Evolutionary conservation across 768 basidiomycete species (phyloP).

Genomic region (Phlegmacium glaucopus): DNA sequence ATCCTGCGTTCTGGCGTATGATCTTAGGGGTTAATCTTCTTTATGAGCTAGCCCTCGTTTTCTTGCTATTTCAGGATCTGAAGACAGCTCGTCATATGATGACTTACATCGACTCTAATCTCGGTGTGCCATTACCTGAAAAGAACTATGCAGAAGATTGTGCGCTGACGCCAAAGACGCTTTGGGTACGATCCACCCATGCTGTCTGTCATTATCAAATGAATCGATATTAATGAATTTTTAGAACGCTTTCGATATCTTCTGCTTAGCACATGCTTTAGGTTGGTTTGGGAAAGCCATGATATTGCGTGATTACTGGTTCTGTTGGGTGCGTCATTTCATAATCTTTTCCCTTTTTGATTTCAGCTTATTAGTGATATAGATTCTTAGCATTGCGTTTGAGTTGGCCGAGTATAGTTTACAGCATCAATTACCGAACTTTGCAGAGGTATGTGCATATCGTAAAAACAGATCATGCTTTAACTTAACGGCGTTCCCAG

Average conservation of each 20-base stretch:
- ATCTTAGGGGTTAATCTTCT: conserved; percentile 78
- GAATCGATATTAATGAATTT: conserved; percentile 8
- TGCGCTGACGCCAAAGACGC: conserved; percentile 50
- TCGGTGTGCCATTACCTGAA: conserved; percentile 75
- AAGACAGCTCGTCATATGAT: conserved; percentile 75
- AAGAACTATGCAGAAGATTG: conserved; percentile 88
- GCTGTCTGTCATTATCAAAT: conserved; percentile 1
- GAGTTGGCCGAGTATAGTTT: conserved; percentile 87
- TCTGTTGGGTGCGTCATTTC: conserved; percentile 70
- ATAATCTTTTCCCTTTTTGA: conserved; percentile 2
- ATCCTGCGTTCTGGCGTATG: conserved; percentile 83
- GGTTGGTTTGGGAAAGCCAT: conserved; percentile 93
- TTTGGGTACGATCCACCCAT: conserved; percentile 62
- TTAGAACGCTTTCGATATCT: conserved; percentile 80
- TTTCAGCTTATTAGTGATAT: conserved; percentile 13
- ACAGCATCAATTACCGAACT: conserved; percentile 86
- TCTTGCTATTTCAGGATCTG: conserved; percentile 83
- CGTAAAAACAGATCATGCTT: conserved; percentile 5
- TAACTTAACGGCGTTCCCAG: conserved; percentile 33
- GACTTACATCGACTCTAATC: conserved; percentile 68
- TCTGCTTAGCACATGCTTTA: conserved; percentile 79
- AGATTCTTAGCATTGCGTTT: conserved; percentile 87
- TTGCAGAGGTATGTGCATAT: conserved; percentile 64
- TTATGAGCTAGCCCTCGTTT: conserved; percentile 81
- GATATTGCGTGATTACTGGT: conserved; percentile 90